Conservation (phyloP, 2,329 filamentous ascomycete genomes). For the Tolypocladium ovalisporum region DNA sequence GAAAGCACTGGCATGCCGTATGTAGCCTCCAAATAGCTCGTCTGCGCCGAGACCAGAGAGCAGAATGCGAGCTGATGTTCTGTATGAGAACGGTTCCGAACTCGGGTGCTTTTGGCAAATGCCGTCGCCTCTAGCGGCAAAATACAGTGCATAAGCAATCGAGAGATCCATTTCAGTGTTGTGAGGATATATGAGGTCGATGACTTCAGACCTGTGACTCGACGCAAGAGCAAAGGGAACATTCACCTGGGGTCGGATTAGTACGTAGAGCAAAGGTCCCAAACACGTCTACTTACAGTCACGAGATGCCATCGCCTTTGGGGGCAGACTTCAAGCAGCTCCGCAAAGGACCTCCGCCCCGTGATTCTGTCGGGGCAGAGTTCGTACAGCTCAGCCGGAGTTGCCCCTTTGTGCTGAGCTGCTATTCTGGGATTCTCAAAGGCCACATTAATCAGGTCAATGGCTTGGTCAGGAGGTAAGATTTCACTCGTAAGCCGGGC, state of each 20-base stretch:
- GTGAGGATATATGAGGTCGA: slow-evolving; percentile 78
- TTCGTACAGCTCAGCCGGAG: slow-evolving; percentile 49
- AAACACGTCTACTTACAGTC: slow-evolving; percentile 33
- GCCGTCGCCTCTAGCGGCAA: slow-evolving; percentile 69
- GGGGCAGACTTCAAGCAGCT: slow-evolving; percentile 61
- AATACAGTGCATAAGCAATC: slow-evolving; percentile 88
- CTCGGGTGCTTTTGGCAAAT: slow-evolving; percentile 21
- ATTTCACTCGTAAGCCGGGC: slow-evolving; percentile 72
- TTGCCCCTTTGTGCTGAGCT: slow-evolving; percentile 33
- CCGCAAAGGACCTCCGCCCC: slow-evolving; percentile 67
- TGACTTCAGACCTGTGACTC: slow-evolving; percentile 56
- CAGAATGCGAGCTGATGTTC: slow-evolving; percentile 67
- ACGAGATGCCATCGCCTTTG: slow-evolving; percentile 73
- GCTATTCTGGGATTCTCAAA: slow-evolving; percentile 84
- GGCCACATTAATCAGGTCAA: slow-evolving; percentile 90
- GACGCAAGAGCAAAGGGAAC: slow-evolving; percentile 68
- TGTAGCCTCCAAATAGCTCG: slow-evolving; percentile 91
- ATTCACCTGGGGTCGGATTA: slow-evolving; percentile 45
- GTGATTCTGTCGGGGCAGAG: slow-evolving; percentile 84
- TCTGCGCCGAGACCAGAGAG: slow-evolving; percentile 91
- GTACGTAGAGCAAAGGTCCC: not conserved
- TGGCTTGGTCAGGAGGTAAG: slow-evolving; percentile 52
- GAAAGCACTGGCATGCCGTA: slow-evolving; percentile 71
- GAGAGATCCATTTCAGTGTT: slow-evolving; percentile 99
- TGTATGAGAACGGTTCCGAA: slow-evolving; percentile 34